A percentile compares a stretch with the other conserved stretches of the same genome.
phyloP scores from a whole-genome alignment of 1,284 basidiomycete genomes.

The Ceratobasidium papillatum region DNA sequence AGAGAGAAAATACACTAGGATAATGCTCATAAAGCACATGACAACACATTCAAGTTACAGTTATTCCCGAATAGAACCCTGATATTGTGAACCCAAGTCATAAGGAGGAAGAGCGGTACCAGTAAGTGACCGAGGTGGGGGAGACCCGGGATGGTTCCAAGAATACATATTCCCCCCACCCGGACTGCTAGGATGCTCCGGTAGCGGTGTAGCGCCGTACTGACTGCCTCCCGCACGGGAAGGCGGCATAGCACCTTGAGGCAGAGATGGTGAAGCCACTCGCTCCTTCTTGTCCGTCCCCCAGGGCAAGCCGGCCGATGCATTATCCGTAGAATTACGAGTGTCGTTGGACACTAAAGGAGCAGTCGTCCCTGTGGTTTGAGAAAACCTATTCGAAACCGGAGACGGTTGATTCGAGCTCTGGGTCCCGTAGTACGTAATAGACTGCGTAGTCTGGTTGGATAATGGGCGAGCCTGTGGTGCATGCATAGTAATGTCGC shows the following conservation, averaged over 20 bases:
- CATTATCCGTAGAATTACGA: neutral
- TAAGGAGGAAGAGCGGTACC: conserved; percentile 6
- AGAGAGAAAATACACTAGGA: neutral
- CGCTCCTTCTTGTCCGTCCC: neutral
- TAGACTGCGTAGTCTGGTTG: neutral
- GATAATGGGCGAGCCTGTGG: neutral
- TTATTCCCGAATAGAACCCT: neutral
- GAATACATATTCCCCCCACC: neutral
- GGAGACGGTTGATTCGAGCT: conserved; percentile 3
- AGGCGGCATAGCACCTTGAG: conserved; percentile 9
- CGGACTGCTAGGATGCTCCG: too few relatives aligned
- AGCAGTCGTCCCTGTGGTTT: neutral
- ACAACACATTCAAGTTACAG: neutral
- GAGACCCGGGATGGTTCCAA: neutral
- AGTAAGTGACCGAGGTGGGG: neutral
- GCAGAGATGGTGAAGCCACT: neutral
- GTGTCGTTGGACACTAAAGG: neutral
- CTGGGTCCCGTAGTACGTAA: neutral
- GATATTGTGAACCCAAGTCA: neutral
- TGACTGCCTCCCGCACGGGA: too few relatives aligned
- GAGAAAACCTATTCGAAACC: neutral
- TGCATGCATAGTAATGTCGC: neutral
- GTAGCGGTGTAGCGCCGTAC: too few relatives aligned
- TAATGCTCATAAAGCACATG: neutral
- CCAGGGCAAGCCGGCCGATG: neutral